Conservation (phyloP, 2,329 filamentous ascomycete species). For the Neoscytalidium dimidiatum region DNA sequence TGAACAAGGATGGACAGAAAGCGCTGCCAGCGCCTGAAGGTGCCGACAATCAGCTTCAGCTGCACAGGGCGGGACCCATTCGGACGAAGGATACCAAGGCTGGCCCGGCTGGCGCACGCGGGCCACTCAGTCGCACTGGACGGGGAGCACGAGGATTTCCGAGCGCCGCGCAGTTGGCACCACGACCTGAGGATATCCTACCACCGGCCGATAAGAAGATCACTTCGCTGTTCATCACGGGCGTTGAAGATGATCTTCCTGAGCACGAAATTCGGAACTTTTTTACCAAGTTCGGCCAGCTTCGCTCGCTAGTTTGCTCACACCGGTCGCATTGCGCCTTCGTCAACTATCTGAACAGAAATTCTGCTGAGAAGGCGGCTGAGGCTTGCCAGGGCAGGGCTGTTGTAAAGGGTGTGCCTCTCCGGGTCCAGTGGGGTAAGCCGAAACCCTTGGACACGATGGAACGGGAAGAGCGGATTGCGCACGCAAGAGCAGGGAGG, state of each 20-base stretch:
- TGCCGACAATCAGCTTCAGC: constrained; percentile 26
- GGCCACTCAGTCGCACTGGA: constrained; percentile 49
- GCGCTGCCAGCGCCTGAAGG: constrained; percentile 42
- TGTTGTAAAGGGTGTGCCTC: constrained; percentile 85
- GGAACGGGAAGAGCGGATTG: constrained; percentile 79
- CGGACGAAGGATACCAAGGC: constrained; percentile 65
- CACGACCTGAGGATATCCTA: constrained; percentile 79
- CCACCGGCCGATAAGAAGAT: constrained; percentile 84
- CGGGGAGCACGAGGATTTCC: constrained; percentile 60
- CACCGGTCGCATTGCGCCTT: constrained; percentile 98
- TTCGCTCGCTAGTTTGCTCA: constrained; percentile 91
- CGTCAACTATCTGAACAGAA: constrained; percentile 85
- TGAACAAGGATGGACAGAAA: constrained; percentile 42
- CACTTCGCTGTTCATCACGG: constrained; percentile 91
- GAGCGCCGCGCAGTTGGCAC: constrained; percentile 71
- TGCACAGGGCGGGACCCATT: constrained; percentile 67
- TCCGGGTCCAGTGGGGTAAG: constrained; percentile 89
- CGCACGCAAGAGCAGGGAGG: constrained; percentile 78
- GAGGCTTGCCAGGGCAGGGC: constrained; percentile 83
- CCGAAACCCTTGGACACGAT: constrained; percentile 90
- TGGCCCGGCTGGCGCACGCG: constrained; percentile 30
- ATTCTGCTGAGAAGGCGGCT: constrained; percentile 83
- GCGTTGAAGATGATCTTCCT: constrained; percentile 92
- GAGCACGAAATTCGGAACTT: constrained; percentile 89
- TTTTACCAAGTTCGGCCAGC: constrained; percentile 84